Percentiles rank a stretch among this genome's conserved stretches.
phyloP scores from a whole-genome alignment of 352 stramenopile genomes.

The Pythium aphanidermatum region DNA sequence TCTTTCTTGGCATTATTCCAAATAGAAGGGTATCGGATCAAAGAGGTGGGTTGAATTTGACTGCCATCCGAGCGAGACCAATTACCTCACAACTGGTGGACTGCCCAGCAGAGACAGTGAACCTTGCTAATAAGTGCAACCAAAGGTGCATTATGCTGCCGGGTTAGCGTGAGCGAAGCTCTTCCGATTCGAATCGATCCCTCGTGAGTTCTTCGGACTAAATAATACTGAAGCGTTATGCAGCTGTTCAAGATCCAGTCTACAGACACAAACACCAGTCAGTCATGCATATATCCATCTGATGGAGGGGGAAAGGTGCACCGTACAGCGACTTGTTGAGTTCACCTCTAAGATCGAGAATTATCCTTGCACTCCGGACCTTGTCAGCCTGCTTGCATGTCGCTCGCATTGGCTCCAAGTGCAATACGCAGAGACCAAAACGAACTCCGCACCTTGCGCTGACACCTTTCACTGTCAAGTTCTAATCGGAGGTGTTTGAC shows the following conservation, averaged over 20 bases:
- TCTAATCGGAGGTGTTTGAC: conserved; percentile 4
- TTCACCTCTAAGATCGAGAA: conserved; percentile 22
- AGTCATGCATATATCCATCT: not conserved
- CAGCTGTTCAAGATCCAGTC: conserved; percentile 24
- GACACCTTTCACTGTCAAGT: conserved; percentile 13
- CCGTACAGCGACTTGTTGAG: conserved; percentile 24
- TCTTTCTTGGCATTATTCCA: no score
- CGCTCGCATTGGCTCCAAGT: not conserved
- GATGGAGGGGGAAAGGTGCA: not conserved
- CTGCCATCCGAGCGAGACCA: no score
- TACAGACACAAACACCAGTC: no score
- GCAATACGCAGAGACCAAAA: not conserved
- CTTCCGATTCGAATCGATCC: conserved; percentile 22
- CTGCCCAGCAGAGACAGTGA: no score
- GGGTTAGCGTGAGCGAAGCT: conserved; percentile 12
- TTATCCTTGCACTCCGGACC: conserved; percentile 17
- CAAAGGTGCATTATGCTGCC: conserved; percentile 6
- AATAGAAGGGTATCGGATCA: no score
- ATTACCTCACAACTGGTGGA: no score
- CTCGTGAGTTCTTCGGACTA: conserved; percentile 27
- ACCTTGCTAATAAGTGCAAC: no score
- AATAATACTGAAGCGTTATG: conserved; percentile 22
- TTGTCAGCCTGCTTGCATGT: conserved; percentile 16
- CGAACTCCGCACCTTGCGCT: conserved; percentile 17
- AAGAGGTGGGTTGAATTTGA: no score